Evolutionary conservation across 2,329 filamentous ascomycete species (phyloP).

Genomic region (Chaetomiaceae sp.): DNA sequence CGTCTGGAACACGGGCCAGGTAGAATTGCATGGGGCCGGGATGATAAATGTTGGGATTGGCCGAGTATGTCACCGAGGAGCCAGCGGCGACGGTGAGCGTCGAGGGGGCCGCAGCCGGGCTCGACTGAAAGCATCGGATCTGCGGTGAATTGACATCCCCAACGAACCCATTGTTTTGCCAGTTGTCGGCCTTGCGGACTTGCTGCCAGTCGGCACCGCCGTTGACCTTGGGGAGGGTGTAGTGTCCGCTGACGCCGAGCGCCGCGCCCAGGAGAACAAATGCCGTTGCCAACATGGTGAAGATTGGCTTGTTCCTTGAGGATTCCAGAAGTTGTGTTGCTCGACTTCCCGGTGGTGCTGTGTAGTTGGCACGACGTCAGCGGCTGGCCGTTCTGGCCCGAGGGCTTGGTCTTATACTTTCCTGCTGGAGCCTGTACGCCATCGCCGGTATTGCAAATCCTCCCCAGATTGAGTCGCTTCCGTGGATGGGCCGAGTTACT

Average conservation of each 20-base stretch:
- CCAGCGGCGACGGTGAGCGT: slow-evolving; percentile 44
- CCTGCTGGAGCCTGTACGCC: no score
- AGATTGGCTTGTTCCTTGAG: background rate
- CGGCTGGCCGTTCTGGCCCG: background rate
- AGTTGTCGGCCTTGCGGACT: slow-evolving; percentile 47
- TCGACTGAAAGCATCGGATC: slow-evolving; percentile 48
- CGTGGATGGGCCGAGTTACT: slow-evolving; percentile 7
- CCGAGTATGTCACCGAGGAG: slow-evolving; percentile 41
- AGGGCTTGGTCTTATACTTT: background rate
- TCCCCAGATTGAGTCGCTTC: slow-evolving; percentile 16
- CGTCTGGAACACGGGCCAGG: slow-evolving; percentile 38
- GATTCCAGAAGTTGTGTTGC: background rate
- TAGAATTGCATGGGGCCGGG: slow-evolving; percentile 39
- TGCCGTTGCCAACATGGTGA: slow-evolving; percentile 20
- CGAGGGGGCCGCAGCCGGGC: slow-evolving; percentile 35
- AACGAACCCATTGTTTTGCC: slow-evolving; percentile 46
- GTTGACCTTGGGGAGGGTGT: slow-evolving; percentile 38
- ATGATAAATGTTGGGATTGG: slow-evolving; percentile 39
- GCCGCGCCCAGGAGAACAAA: slow-evolving; percentile 21
- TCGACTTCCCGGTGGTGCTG: no score
- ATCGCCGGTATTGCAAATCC: slow-evolving; percentile 4
- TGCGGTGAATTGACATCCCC: slow-evolving; percentile 43
- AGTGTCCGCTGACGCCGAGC: slow-evolving; percentile 24
- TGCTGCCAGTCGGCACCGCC: slow-evolving; percentile 41
- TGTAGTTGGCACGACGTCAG: background rate